phyloP scores from a whole-genome alignment of 108 stramenopile species.

The Cyclotella cryptica region DNA sequence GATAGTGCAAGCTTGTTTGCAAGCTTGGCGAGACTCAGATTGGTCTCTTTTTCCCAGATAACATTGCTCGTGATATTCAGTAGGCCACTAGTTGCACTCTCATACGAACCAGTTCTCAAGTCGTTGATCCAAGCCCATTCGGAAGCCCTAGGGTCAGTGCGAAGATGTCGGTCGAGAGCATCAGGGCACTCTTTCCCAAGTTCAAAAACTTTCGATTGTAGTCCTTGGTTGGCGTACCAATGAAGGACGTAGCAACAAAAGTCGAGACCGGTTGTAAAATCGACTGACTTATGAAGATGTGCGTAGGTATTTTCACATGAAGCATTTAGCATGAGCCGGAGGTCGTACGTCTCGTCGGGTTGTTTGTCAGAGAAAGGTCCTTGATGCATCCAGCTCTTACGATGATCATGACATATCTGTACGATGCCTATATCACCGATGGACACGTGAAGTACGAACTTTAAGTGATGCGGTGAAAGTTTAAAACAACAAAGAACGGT shows the following conservation, averaged over 20 bases:
- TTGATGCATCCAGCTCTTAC: conserved; percentile 38
- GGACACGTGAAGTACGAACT: background rate
- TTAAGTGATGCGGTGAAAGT: background rate
- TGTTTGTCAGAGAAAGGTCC: conserved; percentile 26
- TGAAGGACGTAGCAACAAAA: conserved; percentile 45
- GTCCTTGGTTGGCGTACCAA: conserved; percentile 44
- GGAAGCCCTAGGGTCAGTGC: conserved; percentile 28
- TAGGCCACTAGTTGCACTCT: conserved; percentile 26
- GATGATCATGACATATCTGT: conserved; percentile 55
- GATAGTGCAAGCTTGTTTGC: conserved; percentile 28
- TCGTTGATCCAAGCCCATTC: conserved; percentile 44
- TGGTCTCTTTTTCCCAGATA: conserved; percentile 47
- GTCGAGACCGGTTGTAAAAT: conserved; percentile 30
- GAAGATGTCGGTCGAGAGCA: conserved; percentile 28
- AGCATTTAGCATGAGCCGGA: conserved; percentile 24
- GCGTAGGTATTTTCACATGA: conserved; percentile 17
- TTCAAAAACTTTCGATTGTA: conserved; percentile 39
- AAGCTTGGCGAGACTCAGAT: conserved; percentile 46
- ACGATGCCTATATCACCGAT: conserved; percentile 29
- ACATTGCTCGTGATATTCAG: conserved; percentile 8
- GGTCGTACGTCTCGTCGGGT: conserved; percentile 36
- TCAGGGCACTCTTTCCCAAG: conserved; percentile 45
- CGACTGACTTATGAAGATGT: conserved; percentile 25
- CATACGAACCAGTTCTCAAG: conserved; percentile 17
- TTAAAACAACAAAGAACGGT: background rate